A percentile compares a stretch with the other conserved stretches of the same genome.
phyloP scores from a whole-genome alignment of 2,329 filamentous ascomycete species.

The Penicillium sp. region DNA sequence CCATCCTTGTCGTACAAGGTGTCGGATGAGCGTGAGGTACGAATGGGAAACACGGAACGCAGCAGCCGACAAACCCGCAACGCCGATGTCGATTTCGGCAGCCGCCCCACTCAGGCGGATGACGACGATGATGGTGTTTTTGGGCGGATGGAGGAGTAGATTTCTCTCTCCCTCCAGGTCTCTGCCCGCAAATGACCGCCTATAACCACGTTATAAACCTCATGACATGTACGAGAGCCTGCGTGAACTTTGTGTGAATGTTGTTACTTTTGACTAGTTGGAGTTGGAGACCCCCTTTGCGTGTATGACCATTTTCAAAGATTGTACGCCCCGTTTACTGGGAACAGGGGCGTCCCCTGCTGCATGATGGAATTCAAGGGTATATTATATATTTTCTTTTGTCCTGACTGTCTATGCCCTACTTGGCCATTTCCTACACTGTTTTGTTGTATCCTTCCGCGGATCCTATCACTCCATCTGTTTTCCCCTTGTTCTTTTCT shows the following conservation, averaged over 20 bases:
- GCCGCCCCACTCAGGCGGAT: conserved; percentile 65
- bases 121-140: conserved; percentile 97
- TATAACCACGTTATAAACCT: conserved; percentile 28
- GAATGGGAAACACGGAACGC: conserved; percentile 67
- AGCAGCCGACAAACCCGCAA: conserved; percentile 41
- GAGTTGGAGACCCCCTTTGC: conserved; percentile 31
- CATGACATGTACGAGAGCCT: conserved; percentile 48
- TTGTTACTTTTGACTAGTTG: conserved; percentile 33
- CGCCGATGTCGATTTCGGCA: conserved; percentile 42
- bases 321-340: conserved; percentile 14
- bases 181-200: conserved; percentile 17
- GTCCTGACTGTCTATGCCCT: conserved; percentile 1
- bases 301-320: conserved; percentile 27
- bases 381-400: conserved; percentile 20
- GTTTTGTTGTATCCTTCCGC: conserved; percentile 13
- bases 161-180: conserved; percentile 4
- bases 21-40: conserved; percentile 64
- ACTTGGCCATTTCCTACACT: conserved; percentile 6
- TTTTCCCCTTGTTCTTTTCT: conserved; percentile 5
- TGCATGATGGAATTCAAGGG: conserved; percentile 20
- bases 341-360: conserved; percentile 8
- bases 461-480: conserved; percentile 2
- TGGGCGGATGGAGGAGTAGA: conserved; percentile 90
- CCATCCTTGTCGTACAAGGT: conserved; percentile 54
- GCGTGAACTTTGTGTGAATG: conserved; percentile 39